These are phyloP conservation scores for Tanacetum coccineum DNA, from an alignment of 129 eudicot genomes.

Conservation along the genomic window DNA sequence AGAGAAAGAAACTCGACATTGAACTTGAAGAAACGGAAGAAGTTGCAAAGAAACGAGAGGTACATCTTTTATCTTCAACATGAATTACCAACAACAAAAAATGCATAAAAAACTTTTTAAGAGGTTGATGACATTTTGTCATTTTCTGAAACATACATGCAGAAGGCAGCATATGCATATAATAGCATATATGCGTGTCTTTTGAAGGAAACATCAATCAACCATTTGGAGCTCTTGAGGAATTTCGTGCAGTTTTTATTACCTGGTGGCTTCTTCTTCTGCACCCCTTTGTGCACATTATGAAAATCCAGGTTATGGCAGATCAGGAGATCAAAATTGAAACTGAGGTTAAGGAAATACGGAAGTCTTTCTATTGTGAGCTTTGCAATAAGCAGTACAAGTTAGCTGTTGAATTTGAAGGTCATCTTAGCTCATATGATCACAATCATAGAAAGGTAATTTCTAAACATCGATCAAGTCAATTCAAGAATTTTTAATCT, in stretches of 20 bases:
- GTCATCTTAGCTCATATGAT: slow-evolving; percentile 94
- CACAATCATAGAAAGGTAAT: slow-evolving; percentile 95
- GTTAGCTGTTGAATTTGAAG: slow-evolving; percentile 97
- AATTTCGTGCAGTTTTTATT: slow-evolving; percentile 91
- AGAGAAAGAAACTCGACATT: slow-evolving; percentile 81
- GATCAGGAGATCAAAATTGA: slow-evolving; percentile 97
- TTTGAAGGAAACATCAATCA: slow-evolving; percentile 85
- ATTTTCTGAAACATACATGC: slow-evolving; percentile 64
- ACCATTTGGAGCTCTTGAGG: slow-evolving; percentile 65
- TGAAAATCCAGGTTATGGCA: slow-evolving; percentile 99
- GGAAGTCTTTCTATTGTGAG: slow-evolving; percentile 83
- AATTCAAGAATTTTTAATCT: background rate
- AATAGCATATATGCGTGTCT: slow-evolving; percentile 70
- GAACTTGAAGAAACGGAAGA: slow-evolving; percentile 95
- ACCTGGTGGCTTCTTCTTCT: slow-evolving; percentile 90
- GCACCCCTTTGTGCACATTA: slow-evolving; percentile 98
- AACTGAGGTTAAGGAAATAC: slow-evolving; percentile 93
- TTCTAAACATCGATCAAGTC: background rate
- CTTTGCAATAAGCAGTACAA: slow-evolving; percentile 99
- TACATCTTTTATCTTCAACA: slow-evolving; percentile 33
- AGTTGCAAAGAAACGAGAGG: slow-evolving; percentile 91
- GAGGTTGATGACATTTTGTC: slow-evolving; percentile 60
- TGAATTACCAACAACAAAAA: slow-evolving; percentile 2
- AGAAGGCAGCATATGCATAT: slow-evolving; percentile 82
- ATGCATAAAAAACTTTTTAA: slow-evolving; percentile 18